Percentiles rank a stretch among this genome's conserved stretches.
Evolutionary conservation across 352 stramenopile genomes (phyloP).

Genomic region (Globisporangium paroecandrum): DNA sequence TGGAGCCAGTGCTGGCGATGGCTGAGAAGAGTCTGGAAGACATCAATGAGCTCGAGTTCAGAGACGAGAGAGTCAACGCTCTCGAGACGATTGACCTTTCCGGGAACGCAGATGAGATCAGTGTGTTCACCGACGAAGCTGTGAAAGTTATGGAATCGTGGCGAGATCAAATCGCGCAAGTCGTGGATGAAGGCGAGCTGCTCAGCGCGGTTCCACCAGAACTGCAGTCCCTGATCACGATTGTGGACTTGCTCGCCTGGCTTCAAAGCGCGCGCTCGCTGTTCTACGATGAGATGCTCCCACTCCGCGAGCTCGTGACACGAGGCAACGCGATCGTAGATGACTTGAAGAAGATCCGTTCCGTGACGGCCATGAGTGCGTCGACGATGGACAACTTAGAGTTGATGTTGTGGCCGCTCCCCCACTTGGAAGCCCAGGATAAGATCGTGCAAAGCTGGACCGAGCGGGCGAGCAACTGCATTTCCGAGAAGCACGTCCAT

Average conservation of each 20-base stretch:
- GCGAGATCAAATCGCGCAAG: slow-evolving; percentile 55
- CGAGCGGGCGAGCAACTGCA: slow-evolving; percentile 46
- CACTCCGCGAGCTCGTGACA: slow-evolving; percentile 55
- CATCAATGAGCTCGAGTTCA: slow-evolving; percentile 63
- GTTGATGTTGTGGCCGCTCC: slow-evolving; percentile 68
- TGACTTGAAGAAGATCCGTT: slow-evolving; percentile 26
- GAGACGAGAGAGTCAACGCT: slow-evolving; percentile 59
- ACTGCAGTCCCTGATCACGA: slow-evolving; percentile 36
- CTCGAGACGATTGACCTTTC: slow-evolving; percentile 56
- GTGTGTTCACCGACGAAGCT: slow-evolving; percentile 50
- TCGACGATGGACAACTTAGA: slow-evolving; percentile 41
- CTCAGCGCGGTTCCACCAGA: slow-evolving; percentile 71
- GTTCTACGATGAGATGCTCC: slow-evolving; percentile 76
- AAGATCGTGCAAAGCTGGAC: slow-evolving; percentile 65
- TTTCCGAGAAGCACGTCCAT: slow-evolving; percentile 58
- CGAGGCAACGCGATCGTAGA: slow-evolving; percentile 41
- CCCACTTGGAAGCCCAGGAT: slow-evolving; percentile 61
- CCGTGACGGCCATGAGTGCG: slow-evolving; percentile 21
- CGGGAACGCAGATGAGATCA: slow-evolving; percentile 24
- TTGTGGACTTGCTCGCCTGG: slow-evolving; percentile 74
- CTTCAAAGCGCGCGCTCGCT: slow-evolving; percentile 70
- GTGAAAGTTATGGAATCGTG: slow-evolving; percentile 70
- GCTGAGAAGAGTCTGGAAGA: slow-evolving; percentile 60
- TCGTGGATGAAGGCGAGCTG: slow-evolving; percentile 56
- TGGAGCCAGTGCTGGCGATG: slow-evolving; percentile 59